Conservation (phyloP, 179 eudicot genomes). For the Patellifolia procumbens region DNA sequence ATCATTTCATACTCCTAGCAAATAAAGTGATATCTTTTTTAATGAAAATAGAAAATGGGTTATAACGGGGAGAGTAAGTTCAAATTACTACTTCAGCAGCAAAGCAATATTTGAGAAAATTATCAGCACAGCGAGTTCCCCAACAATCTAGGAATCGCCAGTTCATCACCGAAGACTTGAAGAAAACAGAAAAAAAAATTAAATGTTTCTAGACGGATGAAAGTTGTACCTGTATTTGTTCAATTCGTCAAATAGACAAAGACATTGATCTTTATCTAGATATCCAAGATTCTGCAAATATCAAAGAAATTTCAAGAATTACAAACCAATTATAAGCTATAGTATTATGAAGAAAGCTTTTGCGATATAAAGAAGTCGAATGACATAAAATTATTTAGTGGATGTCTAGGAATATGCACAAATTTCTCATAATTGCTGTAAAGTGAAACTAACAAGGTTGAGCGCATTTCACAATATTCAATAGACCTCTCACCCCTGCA, state of each 20-base stretch:
- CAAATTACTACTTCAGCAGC: not conserved
- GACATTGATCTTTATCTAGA: constrained; percentile 74
- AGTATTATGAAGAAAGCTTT: not conserved
- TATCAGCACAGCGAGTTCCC: not conserved
- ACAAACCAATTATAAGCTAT: not conserved
- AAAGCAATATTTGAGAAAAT: not conserved
- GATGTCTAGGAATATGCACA: not conserved
- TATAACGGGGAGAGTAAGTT: no score
- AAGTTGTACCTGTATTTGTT: constrained; percentile 80
- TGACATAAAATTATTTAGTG: not conserved
- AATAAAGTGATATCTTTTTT: not conserved
- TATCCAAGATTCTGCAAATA: constrained; percentile 51
- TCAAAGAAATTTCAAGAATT: not conserved
- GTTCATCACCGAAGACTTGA: constrained; percentile 7
- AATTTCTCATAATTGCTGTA: not conserved
- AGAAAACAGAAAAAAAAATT: not conserved
- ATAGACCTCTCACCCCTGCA: not conserved
- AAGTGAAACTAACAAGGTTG: not conserved
- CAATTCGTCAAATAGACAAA: constrained; percentile 74
- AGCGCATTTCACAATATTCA: not conserved
- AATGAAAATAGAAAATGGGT: not conserved
- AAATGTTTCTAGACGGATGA: not conserved
- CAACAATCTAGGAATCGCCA: no score
- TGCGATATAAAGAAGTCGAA: not conserved
- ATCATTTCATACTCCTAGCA: not conserved